Base-by-base conservation (phyloP, 2,329 filamentous ascomycete genomes). In the Pezicula carpinea region DNA sequence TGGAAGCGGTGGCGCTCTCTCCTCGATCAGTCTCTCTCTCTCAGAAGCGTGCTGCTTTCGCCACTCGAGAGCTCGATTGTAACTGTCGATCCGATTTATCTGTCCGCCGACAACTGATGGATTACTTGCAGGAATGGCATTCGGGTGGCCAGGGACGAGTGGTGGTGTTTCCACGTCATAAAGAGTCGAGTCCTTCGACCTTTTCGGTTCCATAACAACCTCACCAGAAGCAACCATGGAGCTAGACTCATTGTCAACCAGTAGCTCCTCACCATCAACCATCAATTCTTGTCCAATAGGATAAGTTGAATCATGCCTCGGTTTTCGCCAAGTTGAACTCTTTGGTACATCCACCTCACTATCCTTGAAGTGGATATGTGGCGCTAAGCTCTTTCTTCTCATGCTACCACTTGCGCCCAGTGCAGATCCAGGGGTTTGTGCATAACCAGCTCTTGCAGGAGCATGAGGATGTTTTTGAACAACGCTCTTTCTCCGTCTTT, bases 381-480 rank as follows among this genome's bases (percentile, higher is more conserved):
- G 33, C 17, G 32, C 22, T 5, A 53, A 53, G 39, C 49, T 56
- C 8, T 21, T 43, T 43, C 50, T 48, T 39, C 54, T 40, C n/a
- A 50, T 48, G 11, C 47, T 44, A 3, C 49, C 40, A 31, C 46
- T 48, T 5, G 18, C 36, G 13, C 57, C 57, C 34, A 59, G 47
- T 1, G 56, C 44, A 22, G 51, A 57, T 4, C 56, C 57, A 18
- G 55, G 46, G 3, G 39, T 35, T 6, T 47, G 35, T 2, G 42
- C 23, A 19, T 50, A 33, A 1, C 51, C 50, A 40, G 41, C 47
- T 17, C 57, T 51, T 26, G 54, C 29, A 22, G 46, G 32, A 14
- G 54, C 53, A 34, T 52, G 47, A 0, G 55, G 53, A 46, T 56
- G 54, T 23, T 41, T 39, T 38, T 45, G 52, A 4, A 58, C 23